phyloP scores from a whole-genome alignment of 441 rosid species.

The Corymbia citriodora region DNA sequence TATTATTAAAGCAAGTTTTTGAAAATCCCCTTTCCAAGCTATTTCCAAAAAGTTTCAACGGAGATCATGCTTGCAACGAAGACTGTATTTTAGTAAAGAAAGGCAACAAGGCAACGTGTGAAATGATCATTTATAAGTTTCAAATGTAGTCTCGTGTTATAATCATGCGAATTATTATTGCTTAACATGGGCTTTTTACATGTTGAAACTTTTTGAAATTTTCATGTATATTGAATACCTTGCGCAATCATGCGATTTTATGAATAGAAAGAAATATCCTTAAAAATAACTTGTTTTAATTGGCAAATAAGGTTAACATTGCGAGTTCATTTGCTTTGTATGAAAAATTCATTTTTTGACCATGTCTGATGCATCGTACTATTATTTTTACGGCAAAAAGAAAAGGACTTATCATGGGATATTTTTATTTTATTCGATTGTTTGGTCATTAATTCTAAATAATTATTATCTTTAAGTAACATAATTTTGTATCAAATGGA shows the following conservation, averaged over 20 bases:
- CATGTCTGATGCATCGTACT: not conserved
- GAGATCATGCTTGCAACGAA: not conserved
- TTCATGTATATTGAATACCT: not conserved
- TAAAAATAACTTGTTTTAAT: not conserved
- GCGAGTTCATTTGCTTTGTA: not conserved
- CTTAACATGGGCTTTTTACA: not conserved
- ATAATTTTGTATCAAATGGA: not conserved
- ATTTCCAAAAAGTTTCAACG: not conserved
- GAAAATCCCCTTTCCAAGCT: not conserved
- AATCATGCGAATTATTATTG: not conserved
- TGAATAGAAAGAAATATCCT: fast-evolving
- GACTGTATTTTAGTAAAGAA: not conserved
- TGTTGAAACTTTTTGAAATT: not conserved
- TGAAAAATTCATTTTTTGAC: not conserved
- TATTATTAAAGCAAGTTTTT: not conserved
- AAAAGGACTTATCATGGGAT: not conserved
- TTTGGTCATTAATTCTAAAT: not conserved
- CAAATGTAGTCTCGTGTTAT: not conserved
- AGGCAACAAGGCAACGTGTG: not conserved
- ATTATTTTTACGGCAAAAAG: too few relatives aligned
- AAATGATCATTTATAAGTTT: not conserved
- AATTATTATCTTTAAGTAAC: not conserved
- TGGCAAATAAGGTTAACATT: not conserved
- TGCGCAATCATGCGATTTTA: not conserved
- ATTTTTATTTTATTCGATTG: not conserved